These are phyloP conservation scores for Phyllosticta citrichinensis DNA, from an alignment of 2,329 filamentous ascomycete genomes.

Conservation along the genomic window DNA sequence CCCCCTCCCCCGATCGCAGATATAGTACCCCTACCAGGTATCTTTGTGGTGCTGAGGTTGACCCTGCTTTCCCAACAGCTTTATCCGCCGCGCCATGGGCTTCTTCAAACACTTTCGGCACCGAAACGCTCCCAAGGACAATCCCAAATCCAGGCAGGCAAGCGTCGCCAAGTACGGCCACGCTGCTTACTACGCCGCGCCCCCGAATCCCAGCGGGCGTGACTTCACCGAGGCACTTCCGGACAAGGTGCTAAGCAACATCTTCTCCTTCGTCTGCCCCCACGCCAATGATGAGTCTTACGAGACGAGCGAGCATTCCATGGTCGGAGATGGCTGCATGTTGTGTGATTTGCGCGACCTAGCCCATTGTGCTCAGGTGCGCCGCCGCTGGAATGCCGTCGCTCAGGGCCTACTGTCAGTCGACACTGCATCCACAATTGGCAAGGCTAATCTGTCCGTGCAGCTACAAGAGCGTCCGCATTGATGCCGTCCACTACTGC, in stretches of 20 bases:
- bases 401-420: slow-evolving; percentile 55
- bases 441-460: slow-evolving; percentile 10
- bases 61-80: slow-evolving; percentile 2
- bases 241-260: slow-evolving; percentile 58
- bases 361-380: slow-evolving; percentile 66
- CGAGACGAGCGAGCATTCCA: slow-evolving; percentile 71
- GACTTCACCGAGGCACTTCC: slow-evolving; percentile 48
- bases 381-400: slow-evolving; percentile 58
- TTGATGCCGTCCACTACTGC: slow-evolving; percentile 93
- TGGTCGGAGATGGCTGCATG: slow-evolving; percentile 74
- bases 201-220: slow-evolving; percentile 23
- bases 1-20: slow-evolving; percentile 10
- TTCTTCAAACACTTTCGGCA: slow-evolving; percentile 41
- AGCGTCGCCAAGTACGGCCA: slow-evolving; percentile 12
- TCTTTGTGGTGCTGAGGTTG: background rate
- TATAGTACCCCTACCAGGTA: slow-evolving; percentile 8
- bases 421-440: slow-evolving; percentile 7
- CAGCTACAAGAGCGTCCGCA: slow-evolving; percentile 81
- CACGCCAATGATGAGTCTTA: slow-evolving; percentile 70
- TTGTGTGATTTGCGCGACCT: slow-evolving; percentile 87
- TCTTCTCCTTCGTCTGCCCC: slow-evolving; percentile 76
- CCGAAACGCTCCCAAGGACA: slow-evolving; percentile 25
- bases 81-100: slow-evolving; percentile 32
- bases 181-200: slow-evolving; percentile 16
- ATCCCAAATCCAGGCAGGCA: slow-evolving; percentile 18